phyloP scores from a whole-genome alignment of 805 yeast species.

The Tetrapisispora phaffii region DNA sequence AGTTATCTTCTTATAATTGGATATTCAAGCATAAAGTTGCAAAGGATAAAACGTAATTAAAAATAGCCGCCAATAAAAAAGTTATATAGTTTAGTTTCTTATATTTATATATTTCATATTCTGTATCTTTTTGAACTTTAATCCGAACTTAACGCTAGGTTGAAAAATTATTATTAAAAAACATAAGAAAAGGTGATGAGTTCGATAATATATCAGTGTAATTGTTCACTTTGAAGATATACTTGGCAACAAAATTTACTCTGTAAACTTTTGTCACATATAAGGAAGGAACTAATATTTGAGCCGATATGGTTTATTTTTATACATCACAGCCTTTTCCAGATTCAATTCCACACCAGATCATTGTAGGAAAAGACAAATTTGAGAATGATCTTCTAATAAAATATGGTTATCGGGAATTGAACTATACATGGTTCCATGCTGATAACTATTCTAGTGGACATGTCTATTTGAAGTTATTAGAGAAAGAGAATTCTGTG shows the following conservation, averaged over 20 bases:
- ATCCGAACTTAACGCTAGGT: too few relatives aligned
- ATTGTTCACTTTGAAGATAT: too few relatives aligned
- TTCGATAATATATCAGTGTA: too few relatives aligned
- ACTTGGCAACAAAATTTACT: too few relatives aligned
- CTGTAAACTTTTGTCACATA: too few relatives aligned
- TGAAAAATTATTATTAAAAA: too few relatives aligned
- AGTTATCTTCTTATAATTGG: too few relatives aligned
- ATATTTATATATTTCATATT: background rate
- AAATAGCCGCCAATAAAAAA: background rate
- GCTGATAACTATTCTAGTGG: slow-evolving; percentile 70
- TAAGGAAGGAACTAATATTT: too few relatives aligned
- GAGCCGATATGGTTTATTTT: slow-evolving; percentile 4
- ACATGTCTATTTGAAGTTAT: slow-evolving; percentile 58
- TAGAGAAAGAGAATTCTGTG: slow-evolving; percentile 36
- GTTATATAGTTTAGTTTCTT: background rate
- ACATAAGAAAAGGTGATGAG: background rate
- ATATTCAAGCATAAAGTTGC: background rate
- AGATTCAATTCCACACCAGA: slow-evolving; percentile 11
- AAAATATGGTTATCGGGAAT: slow-evolving; percentile 53
- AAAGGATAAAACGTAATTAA: background rate
- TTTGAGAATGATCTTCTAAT: slow-evolving; percentile 55
- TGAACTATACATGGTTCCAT: slow-evolving; percentile 61
- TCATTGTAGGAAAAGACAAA: slow-evolving; percentile 61
- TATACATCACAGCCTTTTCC: slow-evolving; percentile 1
- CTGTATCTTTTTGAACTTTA: too few relatives aligned